Evolutionary conservation across 2,329 filamentous ascomycete species (phyloP).

Genomic region (Delphinella strobiligena): DNA sequence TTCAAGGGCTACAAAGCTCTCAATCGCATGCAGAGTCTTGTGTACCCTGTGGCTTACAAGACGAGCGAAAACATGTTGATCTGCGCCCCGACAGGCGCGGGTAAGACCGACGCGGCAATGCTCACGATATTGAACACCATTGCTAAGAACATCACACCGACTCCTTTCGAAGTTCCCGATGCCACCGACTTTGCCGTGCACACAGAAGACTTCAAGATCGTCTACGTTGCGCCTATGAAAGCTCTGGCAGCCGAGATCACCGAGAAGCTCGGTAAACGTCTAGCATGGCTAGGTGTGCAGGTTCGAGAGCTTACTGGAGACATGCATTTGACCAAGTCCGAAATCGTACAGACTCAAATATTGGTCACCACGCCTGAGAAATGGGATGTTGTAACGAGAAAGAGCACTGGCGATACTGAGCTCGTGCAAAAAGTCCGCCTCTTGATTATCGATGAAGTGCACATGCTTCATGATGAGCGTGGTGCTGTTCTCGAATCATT

Average conservation of each 20-base stretch:
- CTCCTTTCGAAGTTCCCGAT: conserved; percentile 60
- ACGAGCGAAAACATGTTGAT: conserved; percentile 98
- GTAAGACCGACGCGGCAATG: conserved; percentile 98
- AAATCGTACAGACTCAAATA: conserved; percentile 92
- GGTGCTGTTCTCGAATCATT: conserved; percentile 92
- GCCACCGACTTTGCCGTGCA: conserved; percentile 73
- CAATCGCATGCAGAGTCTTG: conserved; percentile 96
- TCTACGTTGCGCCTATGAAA: conserved; percentile 99
- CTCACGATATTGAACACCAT: conserved; percentile 86
- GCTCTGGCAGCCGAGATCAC: conserved; percentile 93
- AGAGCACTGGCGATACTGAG: conserved; percentile 93
- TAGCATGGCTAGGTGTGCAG: conserved; percentile 86
- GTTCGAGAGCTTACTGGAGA: conserved; percentile 93
- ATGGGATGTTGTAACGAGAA: conserved; percentile 96
- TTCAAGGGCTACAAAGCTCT: conserved; percentile 89
- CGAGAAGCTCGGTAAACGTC: conserved; percentile 78
- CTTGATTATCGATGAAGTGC: conserved; percentile 95
- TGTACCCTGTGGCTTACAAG: conserved; percentile 89
- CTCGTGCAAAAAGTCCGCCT: conserved; percentile 93
- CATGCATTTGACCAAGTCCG: conserved; percentile 95
- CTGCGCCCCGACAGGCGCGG: conserved; percentile 84
- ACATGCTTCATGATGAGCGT: conserved; percentile 97
- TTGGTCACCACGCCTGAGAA: conserved; percentile 98
- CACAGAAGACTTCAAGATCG: conserved; percentile 87
- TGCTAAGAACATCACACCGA: conserved; percentile 71